phyloP scores from a whole-genome alignment of 2,329 filamentous ascomycete species.

The Aspergillus sojae region DNA sequence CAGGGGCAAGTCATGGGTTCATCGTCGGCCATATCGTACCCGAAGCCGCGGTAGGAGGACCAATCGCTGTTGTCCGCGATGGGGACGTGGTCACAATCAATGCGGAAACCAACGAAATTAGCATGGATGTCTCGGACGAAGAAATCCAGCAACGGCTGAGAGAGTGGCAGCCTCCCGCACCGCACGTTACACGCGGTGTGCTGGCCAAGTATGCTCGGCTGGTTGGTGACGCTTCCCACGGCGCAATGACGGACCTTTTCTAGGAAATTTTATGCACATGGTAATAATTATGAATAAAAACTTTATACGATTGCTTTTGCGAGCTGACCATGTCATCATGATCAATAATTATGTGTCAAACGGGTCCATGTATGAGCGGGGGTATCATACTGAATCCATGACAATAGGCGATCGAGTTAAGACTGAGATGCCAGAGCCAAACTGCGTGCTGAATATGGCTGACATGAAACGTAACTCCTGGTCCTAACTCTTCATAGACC shows the following conservation, averaged over 20 bases:
- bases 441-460: background rate
- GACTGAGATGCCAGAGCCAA: too few species aligned
- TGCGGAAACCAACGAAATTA: slow-evolving; percentile 71
- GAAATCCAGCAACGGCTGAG: slow-evolving; percentile 68
- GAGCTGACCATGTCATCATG: background rate
- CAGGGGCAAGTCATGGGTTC: slow-evolving; percentile 85
- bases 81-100: slow-evolving; percentile 87
- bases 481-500: too few species aligned
- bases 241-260: slow-evolving; percentile 82
- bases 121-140: slow-evolving; percentile 71
- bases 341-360: background rate
- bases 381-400: background rate
- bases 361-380: too few species aligned
- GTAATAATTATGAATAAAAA: background rate
- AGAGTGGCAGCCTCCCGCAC: slow-evolving; percentile 71
- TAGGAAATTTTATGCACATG: slow-evolving; percentile 26
- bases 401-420: background rate
- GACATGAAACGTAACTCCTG: too few species aligned
- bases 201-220: slow-evolving; percentile 87
- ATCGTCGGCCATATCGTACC: slow-evolving; percentile 93
- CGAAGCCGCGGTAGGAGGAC: slow-evolving; percentile 85
- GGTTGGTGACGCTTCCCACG: slow-evolving; percentile 89
- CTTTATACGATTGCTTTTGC: background rate
- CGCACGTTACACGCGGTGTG: slow-evolving; percentile 76
- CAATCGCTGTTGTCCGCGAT: slow-evolving; percentile 78